Base-by-base conservation (phyloP, 192 early-diverging fungal genomes). In the Physocladia obscura region DNA sequence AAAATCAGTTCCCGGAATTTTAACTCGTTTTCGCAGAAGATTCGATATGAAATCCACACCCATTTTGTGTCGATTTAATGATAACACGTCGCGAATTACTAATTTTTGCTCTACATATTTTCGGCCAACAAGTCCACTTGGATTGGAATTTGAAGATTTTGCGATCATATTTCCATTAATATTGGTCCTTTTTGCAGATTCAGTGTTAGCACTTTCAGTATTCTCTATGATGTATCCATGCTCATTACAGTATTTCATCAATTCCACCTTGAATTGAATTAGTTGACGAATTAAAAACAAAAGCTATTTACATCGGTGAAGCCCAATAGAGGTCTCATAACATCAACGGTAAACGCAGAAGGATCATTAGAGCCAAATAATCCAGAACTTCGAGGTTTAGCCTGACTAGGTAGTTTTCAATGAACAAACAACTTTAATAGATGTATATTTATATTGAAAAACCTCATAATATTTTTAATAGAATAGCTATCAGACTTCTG, bases 281-380 rank as follows among this genome's bases (percentile, higher is more conserved):
- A 15, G 13, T 26, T 6, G 24, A 54, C 8, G 51, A 6, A 54
- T 6, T 8, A 11, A 11, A 54, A 54, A 21, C 13, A 62, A 44
- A 21, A 47, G 19, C 15, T 8, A 56, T 1, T 49, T 40, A 68
- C 65, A 40, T 68, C 30, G 5, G 65, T 68, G 22, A 68, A 56
- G 1, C 15, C 19, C 15, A 68, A 31, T 44, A 68, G 36, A 35
- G 65, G 65, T 17, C 65, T 6, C 8, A 30, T 22, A 0, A 68
- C 34, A 44, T 68, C 65, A 34, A 68, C 47, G 26, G 35, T 15
- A 44, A 68, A 54, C 19, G 65, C 65, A 30, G 65, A 54, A 6
- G 65, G 21, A 39, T 68, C 65, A 3, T 26, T 30, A 19, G 65
- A 68, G 17, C 65, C 65, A 49, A 49, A 68, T 27, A 68, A 8